Conservation (phyloP, 768 basidiomycete species). For the Rickenella mellea region DNA sequence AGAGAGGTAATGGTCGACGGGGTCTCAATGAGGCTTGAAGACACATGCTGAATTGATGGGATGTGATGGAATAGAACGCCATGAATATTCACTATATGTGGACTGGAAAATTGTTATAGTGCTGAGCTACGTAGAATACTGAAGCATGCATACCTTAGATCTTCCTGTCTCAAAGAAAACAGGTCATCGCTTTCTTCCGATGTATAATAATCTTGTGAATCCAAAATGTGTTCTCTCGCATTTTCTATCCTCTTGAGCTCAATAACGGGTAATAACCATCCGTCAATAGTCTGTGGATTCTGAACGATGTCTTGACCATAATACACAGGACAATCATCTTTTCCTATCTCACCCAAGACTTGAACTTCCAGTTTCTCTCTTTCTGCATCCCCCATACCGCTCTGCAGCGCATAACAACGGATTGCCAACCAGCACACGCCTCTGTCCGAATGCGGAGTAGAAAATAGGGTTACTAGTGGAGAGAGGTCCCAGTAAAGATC, state of each 20-base stretch:
- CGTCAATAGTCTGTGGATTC: conserved; percentile 42
- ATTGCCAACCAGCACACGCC: conserved; percentile 65
- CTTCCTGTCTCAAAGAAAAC: conserved; percentile 29
- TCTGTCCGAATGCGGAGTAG: conserved; percentile 46
- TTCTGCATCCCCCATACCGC: conserved; percentile 70
- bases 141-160: conserved; percentile 43
- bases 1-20: conserved; percentile 50
- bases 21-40: conserved; percentile 50
- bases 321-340: conserved; percentile 53
- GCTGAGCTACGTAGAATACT: conserved; percentile 8
- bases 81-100: conserved; percentile 49
- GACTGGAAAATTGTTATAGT: conserved; percentile 26
- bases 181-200: conserved; percentile 23
- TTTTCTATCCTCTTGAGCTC: conserved; percentile 56
- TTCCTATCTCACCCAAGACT: conserved; percentile 49
- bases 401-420: conserved; percentile 67
- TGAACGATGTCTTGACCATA: conserved; percentile 45
- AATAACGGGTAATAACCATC: conserved; percentile 71
- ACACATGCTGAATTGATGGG: conserved; percentile 17
- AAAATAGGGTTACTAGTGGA: conserved; percentile 33
- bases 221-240: conserved; percentile 33
- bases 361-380: conserved; percentile 55
- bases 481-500: conserved; percentile 50
- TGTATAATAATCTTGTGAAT: conserved; percentile 37
- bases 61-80: conserved; percentile 57